Base-by-base conservation (phyloP, 306 rosid genomes). In the Spatholobus suberectus region DNA sequence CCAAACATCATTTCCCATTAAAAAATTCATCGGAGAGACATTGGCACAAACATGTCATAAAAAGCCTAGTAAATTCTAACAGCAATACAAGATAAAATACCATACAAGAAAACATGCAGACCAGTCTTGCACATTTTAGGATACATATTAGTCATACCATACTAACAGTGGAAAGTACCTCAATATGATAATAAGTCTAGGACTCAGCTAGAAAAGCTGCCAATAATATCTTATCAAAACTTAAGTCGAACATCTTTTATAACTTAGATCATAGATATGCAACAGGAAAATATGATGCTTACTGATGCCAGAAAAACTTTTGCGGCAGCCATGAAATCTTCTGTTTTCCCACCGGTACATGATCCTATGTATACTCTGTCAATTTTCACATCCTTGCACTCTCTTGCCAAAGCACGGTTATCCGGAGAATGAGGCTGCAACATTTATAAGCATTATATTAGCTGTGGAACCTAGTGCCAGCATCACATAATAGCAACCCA, bases 401-500 rank as follows among this genome's bases (percentile, higher is more conserved):
- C 98, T 85, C 98, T 96, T 76, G 98, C 98, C 85, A 94, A 87
- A 78, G 98, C 93, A 23, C 95, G 94, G 71, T 96, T 96, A 88
- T 96, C 99, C 0, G 98, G 99, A 76, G 97, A 91, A 90, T 96
- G 97, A 75, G 99, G 99, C 99, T 96, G 96, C 88, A 84, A 72
- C 91, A 70, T 52, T 57, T 43, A 61, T 4, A 72, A 24, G 35
- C 15, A 75, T 54, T 32, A 70, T 52, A 78, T 85, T 58, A 88
- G 62, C 59, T 18, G 18, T 2, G 8, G 73, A 85, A 43, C 15
- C 69, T 47, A 47, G 41, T 18, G 44, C 32, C 41, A 26, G 49
- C 26, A 43, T 75, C 29, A 70, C 52, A 62, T 38, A 75, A 26
- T 27, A 41, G 32, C 41, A 5, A 62, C 27, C 7, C 13, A 51